phyloP scores from a whole-genome alignment of 2,329 filamentous ascomycete species.

The Alternaria ethzedia region DNA sequence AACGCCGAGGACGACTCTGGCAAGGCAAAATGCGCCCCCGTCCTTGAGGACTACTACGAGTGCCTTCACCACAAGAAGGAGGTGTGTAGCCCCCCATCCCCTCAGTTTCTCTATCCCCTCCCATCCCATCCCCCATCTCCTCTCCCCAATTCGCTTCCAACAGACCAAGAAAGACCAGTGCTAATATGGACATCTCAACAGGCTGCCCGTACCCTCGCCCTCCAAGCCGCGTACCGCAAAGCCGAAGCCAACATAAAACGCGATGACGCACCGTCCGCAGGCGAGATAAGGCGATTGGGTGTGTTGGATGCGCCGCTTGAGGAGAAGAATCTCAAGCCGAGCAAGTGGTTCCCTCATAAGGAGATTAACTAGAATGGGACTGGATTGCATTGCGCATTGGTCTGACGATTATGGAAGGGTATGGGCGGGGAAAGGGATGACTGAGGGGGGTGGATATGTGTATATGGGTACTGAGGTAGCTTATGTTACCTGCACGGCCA shows the following conservation, averaged over 20 bases:
- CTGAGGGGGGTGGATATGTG: no score
- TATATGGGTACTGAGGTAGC: no score
- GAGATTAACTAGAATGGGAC: slow-evolving; percentile 43
- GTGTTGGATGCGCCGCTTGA: slow-evolving; percentile 79
- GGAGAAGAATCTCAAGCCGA: slow-evolving; percentile 62
- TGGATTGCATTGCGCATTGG: no score
- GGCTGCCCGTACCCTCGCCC: slow-evolving; percentile 77
- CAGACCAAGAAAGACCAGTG: no score
- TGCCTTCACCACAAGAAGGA: slow-evolving; percentile 99
- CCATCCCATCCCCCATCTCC: no score
- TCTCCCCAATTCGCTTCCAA: no score
- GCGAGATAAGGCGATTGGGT: slow-evolving; percentile 86
- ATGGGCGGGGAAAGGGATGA: no score
- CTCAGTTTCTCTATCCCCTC: no score
- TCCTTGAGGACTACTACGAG: slow-evolving; percentile 97
- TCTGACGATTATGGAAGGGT: no score
- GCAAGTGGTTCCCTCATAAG: slow-evolving; percentile 52
- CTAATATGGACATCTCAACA: slow-evolving; percentile 45
- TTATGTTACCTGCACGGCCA: no score
- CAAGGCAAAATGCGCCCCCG: slow-evolving; percentile 84
- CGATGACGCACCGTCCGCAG: slow-evolving; percentile 81
- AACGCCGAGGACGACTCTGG: slow-evolving; percentile 76
- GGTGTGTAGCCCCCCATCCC: no score
- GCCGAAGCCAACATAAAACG: slow-evolving; percentile 74
- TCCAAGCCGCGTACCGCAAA: slow-evolving; percentile 86